Evolutionary conservation across 2,329 filamentous ascomycete species (phyloP), one percentile per base, ranked within the genome.

Genomic region (Fonsecaea multimorphosa): DNA sequence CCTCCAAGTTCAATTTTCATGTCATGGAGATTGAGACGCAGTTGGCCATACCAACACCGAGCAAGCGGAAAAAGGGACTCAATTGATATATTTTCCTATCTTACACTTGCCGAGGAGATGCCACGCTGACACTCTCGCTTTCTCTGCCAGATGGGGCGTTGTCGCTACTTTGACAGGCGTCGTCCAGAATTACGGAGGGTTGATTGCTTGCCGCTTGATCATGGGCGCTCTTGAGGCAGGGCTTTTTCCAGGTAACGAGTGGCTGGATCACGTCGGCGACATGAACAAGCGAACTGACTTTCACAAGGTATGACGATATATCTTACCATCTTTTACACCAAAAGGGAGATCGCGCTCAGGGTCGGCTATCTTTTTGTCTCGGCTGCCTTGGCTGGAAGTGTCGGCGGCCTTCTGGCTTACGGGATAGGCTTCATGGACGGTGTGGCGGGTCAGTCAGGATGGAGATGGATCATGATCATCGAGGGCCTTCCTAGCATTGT

Each of bases 401-500:
- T 86, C 55, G 80, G 80, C 1, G 84, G 84, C 0, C 73, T 86
- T 19, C 73, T 86, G 0, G 84, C 84, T 1, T 84, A 78, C 67
- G 83, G 74, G 1, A 84, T 85, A 36, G 79, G 78, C 72, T 80
- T 81, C 73, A 83, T 85, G 80, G 79, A 83, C 58, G 83, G 83
- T 0, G 75, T 82, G 4, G 79, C 77, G 2, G 79, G 79, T 6
- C 79, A 78, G 54, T 75, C 75, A 16, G 82, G 81, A 32, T 84
- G 82, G 82, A 75, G 82, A 58, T 83, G 82, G 68, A 85, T 27
- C 81, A 84, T 55, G 90, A 88, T 82, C 78, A 81, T 71, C 12
- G 82, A 84, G 69, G 82, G 82, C 2, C 72, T 84, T 0, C 72
- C 80, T 2, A 83, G 81, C 0, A 73, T 82, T 8, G 57, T 80